These are phyloP conservation scores for Fragaria vesca DNA, from an alignment of 306 rosid species.

Conservation along the genomic window DNA sequence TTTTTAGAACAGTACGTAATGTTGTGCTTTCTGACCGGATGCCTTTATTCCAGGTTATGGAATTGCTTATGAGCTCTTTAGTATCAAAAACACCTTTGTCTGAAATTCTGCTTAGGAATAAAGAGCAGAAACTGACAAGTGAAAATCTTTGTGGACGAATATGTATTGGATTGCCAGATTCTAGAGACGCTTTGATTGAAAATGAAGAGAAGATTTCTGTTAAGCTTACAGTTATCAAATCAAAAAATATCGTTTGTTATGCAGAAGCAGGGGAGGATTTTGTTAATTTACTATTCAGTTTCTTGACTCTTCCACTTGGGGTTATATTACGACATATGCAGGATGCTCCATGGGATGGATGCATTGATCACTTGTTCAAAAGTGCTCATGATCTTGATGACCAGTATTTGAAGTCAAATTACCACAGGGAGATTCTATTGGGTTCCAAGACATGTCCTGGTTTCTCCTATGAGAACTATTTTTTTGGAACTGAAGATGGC, in stretches of 20 bases:
- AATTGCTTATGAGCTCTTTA: conserved; percentile 2
- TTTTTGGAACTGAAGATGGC: background rate
- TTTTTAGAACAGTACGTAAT: background rate
- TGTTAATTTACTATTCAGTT: conserved; percentile 11
- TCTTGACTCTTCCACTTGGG: conserved; percentile 13
- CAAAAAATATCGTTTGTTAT: conserved; percentile 1
- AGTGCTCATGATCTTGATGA: background rate
- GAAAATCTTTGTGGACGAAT: background rate
- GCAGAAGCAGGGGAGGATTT: conserved; percentile 21
- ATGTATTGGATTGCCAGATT: background rate
- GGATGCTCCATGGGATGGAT: background rate
- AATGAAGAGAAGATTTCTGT: background rate
- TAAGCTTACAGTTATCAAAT: conserved; percentile 7
- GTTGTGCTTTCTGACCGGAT: background rate
- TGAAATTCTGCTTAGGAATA: background rate
- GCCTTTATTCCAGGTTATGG: background rate
- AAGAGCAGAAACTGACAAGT: background rate
- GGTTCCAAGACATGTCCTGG: conserved; percentile 12
- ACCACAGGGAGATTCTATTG: conserved; percentile 4
- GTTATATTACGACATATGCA: background rate
- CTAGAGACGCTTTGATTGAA: background rate
- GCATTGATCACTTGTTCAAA: conserved; percentile 4
- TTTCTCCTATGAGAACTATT: background rate
- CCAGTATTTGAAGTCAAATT: background rate
- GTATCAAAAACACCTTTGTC: conserved; percentile 15